A percentile compares a stretch with the other conserved stretches of the same genome.
Evolutionary conservation across 75 land plant species (phyloP).

Genomic region (Adiantum capillusveneris): DNA sequence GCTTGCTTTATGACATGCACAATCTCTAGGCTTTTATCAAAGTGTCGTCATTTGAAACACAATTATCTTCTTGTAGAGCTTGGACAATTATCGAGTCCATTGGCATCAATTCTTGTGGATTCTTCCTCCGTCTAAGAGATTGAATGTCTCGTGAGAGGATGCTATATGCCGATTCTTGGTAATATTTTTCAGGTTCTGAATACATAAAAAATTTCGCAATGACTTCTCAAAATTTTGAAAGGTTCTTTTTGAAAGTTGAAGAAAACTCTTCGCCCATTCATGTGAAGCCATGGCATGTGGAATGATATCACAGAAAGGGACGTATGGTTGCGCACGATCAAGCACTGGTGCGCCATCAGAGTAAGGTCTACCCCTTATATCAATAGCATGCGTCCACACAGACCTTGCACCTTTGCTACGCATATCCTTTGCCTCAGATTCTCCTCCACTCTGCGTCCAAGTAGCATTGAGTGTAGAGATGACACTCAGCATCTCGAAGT

Average conservation of each 20-base stretch:
- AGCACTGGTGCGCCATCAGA: constrained; percentile 98
- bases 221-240: constrained; percentile 49
- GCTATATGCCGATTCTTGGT: constrained; percentile 49
- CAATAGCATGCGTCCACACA: constrained; percentile 54
- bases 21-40: too few relatives aligned
- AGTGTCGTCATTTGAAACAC: too few relatives aligned
- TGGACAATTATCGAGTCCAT: too few relatives aligned
- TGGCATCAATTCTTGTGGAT: constrained; percentile 38
- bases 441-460: too few relatives aligned
- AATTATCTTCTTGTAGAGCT: too few relatives aligned
- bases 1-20: too few relatives aligned
- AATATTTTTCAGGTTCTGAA: constrained; percentile 60
- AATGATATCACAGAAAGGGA: constrained; percentile 84
- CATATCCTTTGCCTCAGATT: too few relatives aligned
- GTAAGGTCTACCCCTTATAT: constrained; percentile 94
- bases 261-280: constrained; percentile 85
- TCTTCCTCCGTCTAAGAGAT: constrained; percentile 69
- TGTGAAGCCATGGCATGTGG: too few relatives aligned
- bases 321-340: constrained; percentile 93
- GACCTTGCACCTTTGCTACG: too few relatives aligned
- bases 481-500: too few relatives aligned
- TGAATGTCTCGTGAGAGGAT: constrained; percentile 89
- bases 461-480: too few relatives aligned
- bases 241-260: constrained; percentile 33
- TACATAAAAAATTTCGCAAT: constrained; percentile 70